These are phyloP conservation scores for Punctularia strigosozonata DNA, from an alignment of 768 basidiomycete species.

Conservation along the genomic window DNA sequence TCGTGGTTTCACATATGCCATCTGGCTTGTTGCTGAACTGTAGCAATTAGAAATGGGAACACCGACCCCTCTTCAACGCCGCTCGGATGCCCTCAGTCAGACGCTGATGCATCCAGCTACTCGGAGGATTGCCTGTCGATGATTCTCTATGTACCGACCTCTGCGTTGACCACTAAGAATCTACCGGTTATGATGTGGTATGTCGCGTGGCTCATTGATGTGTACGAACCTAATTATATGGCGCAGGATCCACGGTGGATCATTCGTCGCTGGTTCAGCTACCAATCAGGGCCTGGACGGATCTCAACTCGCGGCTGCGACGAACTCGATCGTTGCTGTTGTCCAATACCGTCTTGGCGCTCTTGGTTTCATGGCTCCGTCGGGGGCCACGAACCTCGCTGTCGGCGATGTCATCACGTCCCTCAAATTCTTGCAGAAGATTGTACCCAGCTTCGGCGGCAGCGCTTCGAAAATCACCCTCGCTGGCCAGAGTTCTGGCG, in stretches of 20 bases:
- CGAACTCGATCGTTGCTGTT: slow-evolving; percentile 68
- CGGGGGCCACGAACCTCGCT: slow-evolving; percentile 59
- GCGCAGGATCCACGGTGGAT: slow-evolving; percentile 78
- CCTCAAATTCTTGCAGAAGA: slow-evolving; percentile 45
- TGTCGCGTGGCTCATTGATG: slow-evolving; percentile 10
- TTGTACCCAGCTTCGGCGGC: slow-evolving; percentile 59
- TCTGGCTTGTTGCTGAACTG: not conserved
- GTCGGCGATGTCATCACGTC: slow-evolving; percentile 59
- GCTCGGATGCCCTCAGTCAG: slow-evolving; percentile 59
- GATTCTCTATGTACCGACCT: slow-evolving; percentile 55
- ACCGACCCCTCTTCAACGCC: slow-evolving; percentile 46
- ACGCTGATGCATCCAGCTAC: slow-evolving; percentile 33
- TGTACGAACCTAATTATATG: not conserved
- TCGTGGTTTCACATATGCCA: slow-evolving; percentile 5
- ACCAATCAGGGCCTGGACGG: slow-evolving; percentile 68
- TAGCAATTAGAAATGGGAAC: slow-evolving; percentile 30
- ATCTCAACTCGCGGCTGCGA: slow-evolving; percentile 56
- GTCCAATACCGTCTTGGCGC: slow-evolving; percentile 79
- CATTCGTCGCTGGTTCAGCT: slow-evolving; percentile 61
- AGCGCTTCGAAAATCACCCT: slow-evolving; percentile 51
- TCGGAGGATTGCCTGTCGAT: slow-evolving; percentile 78
- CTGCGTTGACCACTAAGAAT: slow-evolving; percentile 18
- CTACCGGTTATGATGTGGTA: slow-evolving; percentile 53
- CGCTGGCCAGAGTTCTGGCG: slow-evolving; percentile 79
- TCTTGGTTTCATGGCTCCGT: slow-evolving; percentile 66